phyloP scores from a whole-genome alignment of 257 asterid genomes.

The Thymus mandschuricus region DNA sequence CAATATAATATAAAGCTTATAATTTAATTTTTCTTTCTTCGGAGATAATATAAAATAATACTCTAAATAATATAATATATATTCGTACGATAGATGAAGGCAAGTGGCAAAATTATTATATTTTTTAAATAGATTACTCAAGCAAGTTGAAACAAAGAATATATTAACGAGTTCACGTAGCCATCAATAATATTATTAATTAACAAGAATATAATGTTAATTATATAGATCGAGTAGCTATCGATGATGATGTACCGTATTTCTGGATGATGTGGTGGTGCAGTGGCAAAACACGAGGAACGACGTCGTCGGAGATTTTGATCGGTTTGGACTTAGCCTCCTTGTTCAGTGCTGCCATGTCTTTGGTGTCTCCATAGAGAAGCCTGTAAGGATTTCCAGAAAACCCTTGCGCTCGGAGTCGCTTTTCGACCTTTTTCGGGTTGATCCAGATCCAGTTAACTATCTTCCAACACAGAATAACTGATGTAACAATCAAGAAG shows the following conservation, averaged over 20 bases:
- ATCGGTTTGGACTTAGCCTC: conserved; percentile 48
- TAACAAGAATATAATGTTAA: no score
- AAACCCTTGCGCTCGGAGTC: conserved; percentile 54
- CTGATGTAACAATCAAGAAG: background rate
- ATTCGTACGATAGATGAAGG: background rate
- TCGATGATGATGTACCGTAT: conserved; percentile 36
- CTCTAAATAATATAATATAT: no score
- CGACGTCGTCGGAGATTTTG: conserved; percentile 45
- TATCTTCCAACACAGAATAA: conserved; percentile 40
- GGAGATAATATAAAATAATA: no score
- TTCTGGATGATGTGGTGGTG: conserved; percentile 40
- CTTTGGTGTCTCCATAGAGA: conserved; percentile 55
- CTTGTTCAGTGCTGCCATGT: conserved; percentile 45
- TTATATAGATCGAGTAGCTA: background rate
- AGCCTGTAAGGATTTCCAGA: conserved; percentile 50
- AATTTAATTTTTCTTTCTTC: no score
- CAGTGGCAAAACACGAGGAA: conserved; percentile 48
- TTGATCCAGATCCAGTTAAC: conserved; percentile 54
- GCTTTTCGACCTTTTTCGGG: conserved; percentile 49
- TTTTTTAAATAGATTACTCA: background rate
- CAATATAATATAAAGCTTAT: no score
- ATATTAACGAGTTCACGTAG: no score
- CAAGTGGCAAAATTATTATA: background rate
- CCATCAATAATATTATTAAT: no score
- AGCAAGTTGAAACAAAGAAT: background rate